Base-by-base conservation (phyloP, 2,329 filamentous ascomycete genomes). In the Camillea tinctor region DNA sequence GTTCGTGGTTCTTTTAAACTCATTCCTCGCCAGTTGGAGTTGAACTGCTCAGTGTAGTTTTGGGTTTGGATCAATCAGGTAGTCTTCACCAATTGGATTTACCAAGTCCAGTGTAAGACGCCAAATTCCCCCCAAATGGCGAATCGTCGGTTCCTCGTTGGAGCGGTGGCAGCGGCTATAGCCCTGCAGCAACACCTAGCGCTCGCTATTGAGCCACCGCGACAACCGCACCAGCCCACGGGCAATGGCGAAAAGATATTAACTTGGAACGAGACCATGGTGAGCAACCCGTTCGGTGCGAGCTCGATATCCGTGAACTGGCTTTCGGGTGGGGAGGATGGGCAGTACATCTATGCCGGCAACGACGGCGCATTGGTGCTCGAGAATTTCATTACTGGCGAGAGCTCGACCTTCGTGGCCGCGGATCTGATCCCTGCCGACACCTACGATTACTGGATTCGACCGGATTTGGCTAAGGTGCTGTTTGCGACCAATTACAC, bases 401-500 rank as follows among this genome's bases (percentile, higher is more conserved):
- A 83, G 60, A 81, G 76, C 30, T 79, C 79, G 22, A 84, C 81
- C 0, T 87, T 90, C 60, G 79, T 90, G 4, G 74, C 82, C 1
- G 81, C 84, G 2, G 81, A 84, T 60, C 76, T 84, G 61, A 78
- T 90, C 1, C 86, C 86, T 0, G 73, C 77, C 1, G 80, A 81
- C 55, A 77, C 83, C 60, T 76, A 76, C 61, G 82, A 85, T 50
- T 89, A 86, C 71, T 86, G 80, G 75, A 86, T 90, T 64, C 85
- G 84, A 49, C 75, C 84, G 1, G 85, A 88, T 67, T 77, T 83
- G 6, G 80, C 79, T 21, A 81, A 81, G 56, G 80, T 90, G 0
- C 74, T 90, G 19, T 85, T 87, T 75, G 80, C 87, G 1, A 80
- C 84, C 57, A 90, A 90, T 68, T 81, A 85, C 71, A 90, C 85